phyloP scores from a whole-genome alignment of 441 rosid species.

The Pelargonium fulgidum region DNA sequence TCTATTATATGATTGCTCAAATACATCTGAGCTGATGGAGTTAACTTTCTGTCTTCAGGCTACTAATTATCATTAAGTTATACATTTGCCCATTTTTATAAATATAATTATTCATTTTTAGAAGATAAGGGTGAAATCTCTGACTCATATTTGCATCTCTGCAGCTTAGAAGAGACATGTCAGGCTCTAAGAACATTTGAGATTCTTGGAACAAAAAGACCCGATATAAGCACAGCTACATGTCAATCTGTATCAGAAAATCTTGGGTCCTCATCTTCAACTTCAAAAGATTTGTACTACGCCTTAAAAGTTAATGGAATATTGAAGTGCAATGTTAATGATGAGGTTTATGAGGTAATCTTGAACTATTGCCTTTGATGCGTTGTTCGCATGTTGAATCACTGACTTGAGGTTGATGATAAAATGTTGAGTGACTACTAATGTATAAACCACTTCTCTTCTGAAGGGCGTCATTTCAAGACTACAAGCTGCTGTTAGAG shows the following conservation, averaged over 20 bases:
- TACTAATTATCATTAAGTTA: too few species aligned
- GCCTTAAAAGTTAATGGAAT: slow-evolving; percentile 66
- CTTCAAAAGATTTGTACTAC: slow-evolving; percentile 50
- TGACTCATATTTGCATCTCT: background rate
- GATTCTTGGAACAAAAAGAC: slow-evolving; percentile 56
- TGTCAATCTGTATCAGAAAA: slow-evolving; percentile 48
- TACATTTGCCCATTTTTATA: background rate
- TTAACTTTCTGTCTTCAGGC: too few species aligned
- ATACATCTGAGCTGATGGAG: too few species aligned
- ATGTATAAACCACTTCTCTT: slow-evolving; percentile 11
- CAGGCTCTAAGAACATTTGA: slow-evolving; percentile 74
- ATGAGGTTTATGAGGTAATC: slow-evolving; percentile 50
- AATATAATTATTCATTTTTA: background rate
- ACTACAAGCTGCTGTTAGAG: slow-evolving; percentile 51
- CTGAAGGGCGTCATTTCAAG: slow-evolving; percentile 49
- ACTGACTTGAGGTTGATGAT: background rate
- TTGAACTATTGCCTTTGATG: slow-evolving; percentile 5
- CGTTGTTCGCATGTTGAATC: background rate
- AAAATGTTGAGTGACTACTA: background rate
- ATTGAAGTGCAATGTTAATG: slow-evolving; percentile 47
- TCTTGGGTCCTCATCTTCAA: slow-evolving; percentile 50
- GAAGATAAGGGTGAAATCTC: background rate
- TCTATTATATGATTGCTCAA: too few species aligned
- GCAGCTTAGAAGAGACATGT: slow-evolving; percentile 70
- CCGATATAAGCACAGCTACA: slow-evolving; percentile 39